These are phyloP conservation scores for Fonticula alba DNA, from an alignment of 78 protist genomes.

Conservation along the genomic window DNA sequence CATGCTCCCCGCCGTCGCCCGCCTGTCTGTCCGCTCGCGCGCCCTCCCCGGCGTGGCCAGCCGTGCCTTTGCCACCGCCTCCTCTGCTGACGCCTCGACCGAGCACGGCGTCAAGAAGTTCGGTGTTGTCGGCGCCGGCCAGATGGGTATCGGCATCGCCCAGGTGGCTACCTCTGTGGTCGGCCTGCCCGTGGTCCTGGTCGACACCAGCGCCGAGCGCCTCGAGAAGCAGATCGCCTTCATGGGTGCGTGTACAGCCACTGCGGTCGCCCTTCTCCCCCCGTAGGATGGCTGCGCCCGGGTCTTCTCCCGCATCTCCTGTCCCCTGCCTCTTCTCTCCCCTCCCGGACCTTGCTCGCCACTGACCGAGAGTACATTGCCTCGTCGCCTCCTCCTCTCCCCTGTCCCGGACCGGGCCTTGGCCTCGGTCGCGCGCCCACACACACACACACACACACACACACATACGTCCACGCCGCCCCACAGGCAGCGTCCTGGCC, in stretches of 20 bases:
- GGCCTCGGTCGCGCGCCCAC: too few species aligned
- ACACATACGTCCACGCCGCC: background rate
- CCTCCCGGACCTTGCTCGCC: background rate
- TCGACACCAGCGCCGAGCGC: conserved; percentile 16
- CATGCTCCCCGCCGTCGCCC: too few species aligned
- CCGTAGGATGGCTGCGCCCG: background rate
- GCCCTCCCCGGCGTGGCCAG: too few species aligned
- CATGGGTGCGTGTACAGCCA: conserved; percentile 3
- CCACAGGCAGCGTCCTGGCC: conserved; percentile 3
- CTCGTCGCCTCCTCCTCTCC: background rate
- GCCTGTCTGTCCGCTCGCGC: too few species aligned
- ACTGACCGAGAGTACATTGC: background rate
- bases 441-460: background rate
- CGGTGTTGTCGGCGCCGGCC: conserved; percentile 37
- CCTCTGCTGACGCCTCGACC: too few species aligned
- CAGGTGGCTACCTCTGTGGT: conserved; percentile 32
- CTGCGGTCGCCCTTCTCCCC: too few species aligned
- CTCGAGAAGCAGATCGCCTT: conserved; percentile 18
- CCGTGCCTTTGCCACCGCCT: too few species aligned
- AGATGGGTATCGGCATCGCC: conserved; percentile 72
- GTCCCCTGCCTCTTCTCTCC: too few species aligned
- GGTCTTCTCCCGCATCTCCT: background rate
- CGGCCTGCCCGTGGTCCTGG: conserved; percentile 26
- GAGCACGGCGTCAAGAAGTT: too few species aligned
- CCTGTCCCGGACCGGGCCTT: background rate